Evolutionary conservation across 345 rosid species (phyloP).

Genomic region (Citrus sp.): DNA sequence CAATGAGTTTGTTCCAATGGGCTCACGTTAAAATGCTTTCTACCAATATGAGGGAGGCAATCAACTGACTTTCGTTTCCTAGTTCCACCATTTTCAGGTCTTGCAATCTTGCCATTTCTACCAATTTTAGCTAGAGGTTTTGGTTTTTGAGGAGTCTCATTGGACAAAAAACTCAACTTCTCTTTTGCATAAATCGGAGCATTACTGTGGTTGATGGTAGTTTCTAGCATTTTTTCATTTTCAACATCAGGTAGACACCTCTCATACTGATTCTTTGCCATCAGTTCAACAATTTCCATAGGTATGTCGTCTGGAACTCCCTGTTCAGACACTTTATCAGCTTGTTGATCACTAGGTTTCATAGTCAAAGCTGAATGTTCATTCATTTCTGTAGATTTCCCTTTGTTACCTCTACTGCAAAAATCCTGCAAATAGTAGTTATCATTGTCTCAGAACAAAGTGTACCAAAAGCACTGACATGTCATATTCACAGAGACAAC

Average conservation of each 20-base stretch:
- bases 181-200: constrained; percentile 33
- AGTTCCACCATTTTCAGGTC: constrained; percentile 28
- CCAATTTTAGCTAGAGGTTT: constrained; percentile 37
- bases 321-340: constrained; percentile 47
- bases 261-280: constrained; percentile 90
- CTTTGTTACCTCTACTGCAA: constrained; percentile 42
- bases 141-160: constrained; percentile 36
- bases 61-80: constrained; percentile 37
- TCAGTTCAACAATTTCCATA: constrained; percentile 92
- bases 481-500: background rate
- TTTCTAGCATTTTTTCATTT: constrained; percentile 38
- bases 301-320: constrained; percentile 73
- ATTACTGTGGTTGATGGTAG: constrained; percentile 25
- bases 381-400: constrained; percentile 34
- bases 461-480: constrained; percentile 1
- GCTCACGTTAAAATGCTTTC: constrained; percentile 19
- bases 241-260: constrained; percentile 73
- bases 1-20: constrained; percentile 37
- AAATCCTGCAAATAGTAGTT: constrained; percentile 46
- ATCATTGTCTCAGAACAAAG: constrained; percentile 12
- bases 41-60: constrained; percentile 38
- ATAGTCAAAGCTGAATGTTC: constrained; percentile 26
- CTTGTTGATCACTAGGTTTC: constrained; percentile 34
- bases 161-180: constrained; percentile 34
- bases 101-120: constrained; percentile 31